Conservation (phyloP, 1,284 basidiomycete species). For the Mycena citricolor region DNA sequence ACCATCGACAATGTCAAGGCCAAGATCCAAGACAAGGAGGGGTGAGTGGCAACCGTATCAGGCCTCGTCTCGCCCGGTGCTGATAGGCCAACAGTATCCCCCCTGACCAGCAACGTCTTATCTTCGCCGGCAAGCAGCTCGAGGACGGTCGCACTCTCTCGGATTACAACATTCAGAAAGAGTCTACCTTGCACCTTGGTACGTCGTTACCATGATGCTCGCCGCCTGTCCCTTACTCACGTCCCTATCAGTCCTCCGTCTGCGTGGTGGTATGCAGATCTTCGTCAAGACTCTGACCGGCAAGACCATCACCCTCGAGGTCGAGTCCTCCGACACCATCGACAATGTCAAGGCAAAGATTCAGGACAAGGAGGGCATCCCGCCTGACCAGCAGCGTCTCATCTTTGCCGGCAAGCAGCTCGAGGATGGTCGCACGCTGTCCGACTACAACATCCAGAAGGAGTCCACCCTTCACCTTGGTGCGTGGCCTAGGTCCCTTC, state of each 20-base stretch:
- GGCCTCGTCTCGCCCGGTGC: constrained; percentile 1
- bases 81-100: constrained; percentile 34
- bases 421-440: constrained; percentile 78
- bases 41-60: constrained; percentile 37
- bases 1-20: constrained; percentile 85
- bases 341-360: constrained; percentile 88
- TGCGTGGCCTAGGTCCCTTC: not conserved
- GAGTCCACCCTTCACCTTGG: constrained; percentile 78
- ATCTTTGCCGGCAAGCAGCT: constrained; percentile 92
- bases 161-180: constrained; percentile 82
- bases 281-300: constrained; percentile 90
- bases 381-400: constrained; percentile 65
- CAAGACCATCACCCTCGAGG: constrained; percentile 94
- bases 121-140: constrained; percentile 89
- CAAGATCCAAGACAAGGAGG: constrained; percentile 83
- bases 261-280: constrained; percentile 89
- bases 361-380: constrained; percentile 67
- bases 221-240: not conserved
- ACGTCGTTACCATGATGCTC: not conserved
- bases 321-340: constrained; percentile 88
- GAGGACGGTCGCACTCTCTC: constrained; percentile 81
- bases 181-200: constrained; percentile 76
- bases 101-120: constrained; percentile 69
- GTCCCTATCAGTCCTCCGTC: constrained; percentile 57
- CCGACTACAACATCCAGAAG: constrained; percentile 82